Evolutionary conservation across 208 protist genomes (phyloP).

Genomic region (Trichomonas vaginalis): DNA sequence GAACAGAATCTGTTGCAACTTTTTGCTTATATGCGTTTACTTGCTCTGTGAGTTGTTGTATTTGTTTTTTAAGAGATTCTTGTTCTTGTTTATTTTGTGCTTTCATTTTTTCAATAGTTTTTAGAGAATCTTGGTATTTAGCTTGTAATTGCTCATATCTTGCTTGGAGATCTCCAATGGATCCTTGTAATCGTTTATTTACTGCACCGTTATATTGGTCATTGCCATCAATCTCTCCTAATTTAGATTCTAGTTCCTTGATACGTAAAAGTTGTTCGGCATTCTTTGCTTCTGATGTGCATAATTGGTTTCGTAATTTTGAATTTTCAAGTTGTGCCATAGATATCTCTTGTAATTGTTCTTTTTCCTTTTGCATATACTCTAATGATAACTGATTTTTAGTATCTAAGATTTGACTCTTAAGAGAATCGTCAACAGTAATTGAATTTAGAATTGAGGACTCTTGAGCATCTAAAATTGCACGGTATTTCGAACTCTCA

Average conservation of each 20-base stretch:
- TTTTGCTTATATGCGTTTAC: not conserved
- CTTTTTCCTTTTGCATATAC: not conserved
- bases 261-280: not conserved
- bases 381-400: not conserved
- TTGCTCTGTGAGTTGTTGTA: not conserved
- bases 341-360: not conserved
- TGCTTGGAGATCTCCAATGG: not conserved
- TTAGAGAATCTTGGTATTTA: not conserved
- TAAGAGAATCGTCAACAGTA: not conserved
- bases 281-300: not conserved
- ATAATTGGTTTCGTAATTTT: not conserved
- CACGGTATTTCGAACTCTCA: not conserved
- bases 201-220: not conserved
- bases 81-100: not conserved
- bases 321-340: not conserved
- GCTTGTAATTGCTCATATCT: not conserved
- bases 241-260: not conserved
- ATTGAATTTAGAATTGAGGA: not conserved
- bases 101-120: not conserved
- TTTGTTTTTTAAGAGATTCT: not conserved
- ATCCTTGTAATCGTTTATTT: not conserved
- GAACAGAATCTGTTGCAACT: not conserved
- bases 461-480: not conserved
- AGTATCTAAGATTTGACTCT: not conserved
- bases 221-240: not conserved